phyloP scores from a whole-genome alignment of 78 protist genomes.

The Monocercomonoides exilis region DNA sequence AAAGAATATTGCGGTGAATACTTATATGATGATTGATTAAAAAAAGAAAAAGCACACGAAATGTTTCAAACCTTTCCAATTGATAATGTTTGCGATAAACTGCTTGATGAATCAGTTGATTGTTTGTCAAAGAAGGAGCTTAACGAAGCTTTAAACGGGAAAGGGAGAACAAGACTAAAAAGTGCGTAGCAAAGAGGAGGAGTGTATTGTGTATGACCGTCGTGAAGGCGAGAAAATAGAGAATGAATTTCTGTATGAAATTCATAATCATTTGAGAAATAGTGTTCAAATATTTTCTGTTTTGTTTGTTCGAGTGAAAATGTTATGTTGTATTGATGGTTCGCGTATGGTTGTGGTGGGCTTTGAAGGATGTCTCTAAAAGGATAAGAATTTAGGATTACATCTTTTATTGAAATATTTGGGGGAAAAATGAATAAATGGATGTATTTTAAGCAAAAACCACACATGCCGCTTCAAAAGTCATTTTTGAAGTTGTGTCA shows the following conservation, averaged over 20 bases:
- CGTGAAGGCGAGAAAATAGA: neutral
- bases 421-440: too few species aligned
- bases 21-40: neutral
- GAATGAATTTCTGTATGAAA: neutral
- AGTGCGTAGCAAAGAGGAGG: neutral
- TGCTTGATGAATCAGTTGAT: neutral
- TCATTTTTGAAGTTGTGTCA: too few species aligned
- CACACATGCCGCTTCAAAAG: too few species aligned
- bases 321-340: neutral
- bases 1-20: neutral
- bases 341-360: neutral
- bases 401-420: too few species aligned
- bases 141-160: neutral
- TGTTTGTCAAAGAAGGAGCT: neutral
- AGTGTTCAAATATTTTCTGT: neutral
- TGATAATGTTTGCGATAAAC: too few species aligned
- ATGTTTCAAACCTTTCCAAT: too few species aligned
- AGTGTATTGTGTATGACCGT: neutral
- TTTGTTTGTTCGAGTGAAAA: neutral
- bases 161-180: neutral
- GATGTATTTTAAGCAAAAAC: too few species aligned
- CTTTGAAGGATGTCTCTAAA: neutral
- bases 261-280: neutral
- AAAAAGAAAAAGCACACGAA: too few species aligned
- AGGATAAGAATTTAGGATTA: neutral